Evolutionary conservation across 2,329 filamentous ascomycete species (phyloP).

Genomic region (Phaeosphaeria sp.): DNA sequence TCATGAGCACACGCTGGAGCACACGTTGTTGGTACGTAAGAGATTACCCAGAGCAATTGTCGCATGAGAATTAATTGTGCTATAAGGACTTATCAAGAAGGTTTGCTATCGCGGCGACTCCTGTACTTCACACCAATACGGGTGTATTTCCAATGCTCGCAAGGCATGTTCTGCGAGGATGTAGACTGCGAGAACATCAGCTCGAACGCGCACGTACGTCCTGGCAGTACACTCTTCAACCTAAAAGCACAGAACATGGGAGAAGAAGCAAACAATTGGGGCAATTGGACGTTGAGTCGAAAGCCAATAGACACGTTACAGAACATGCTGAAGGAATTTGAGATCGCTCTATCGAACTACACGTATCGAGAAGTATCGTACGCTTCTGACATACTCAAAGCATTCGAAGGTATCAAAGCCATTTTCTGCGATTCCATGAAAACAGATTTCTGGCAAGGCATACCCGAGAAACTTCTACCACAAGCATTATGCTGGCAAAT

Average conservation of each 20-base stretch:
- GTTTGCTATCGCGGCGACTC: background rate
- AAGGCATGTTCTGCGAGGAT: conserved; percentile 1
- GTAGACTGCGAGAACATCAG: background rate
- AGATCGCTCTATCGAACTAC: conserved; percentile 4
- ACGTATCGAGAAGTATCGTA: conserved; percentile 8
- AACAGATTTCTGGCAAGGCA: conserved; percentile 9
- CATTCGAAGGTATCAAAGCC: conserved; percentile 7
- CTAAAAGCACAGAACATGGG: background rate
- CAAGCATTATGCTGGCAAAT: conserved; percentile 9
- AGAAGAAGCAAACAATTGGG: background rate
- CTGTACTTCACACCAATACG: conserved; percentile 2
- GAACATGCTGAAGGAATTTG: background rate
- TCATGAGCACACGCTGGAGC: conserved; percentile 1
- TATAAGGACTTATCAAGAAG: conserved; percentile 7
- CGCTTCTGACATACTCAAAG: conserved; percentile 8
- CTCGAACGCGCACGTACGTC: background rate
- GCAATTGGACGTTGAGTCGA: conserved; percentile 7
- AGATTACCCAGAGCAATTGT: background rate
- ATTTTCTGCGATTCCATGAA: conserved; percentile 5
- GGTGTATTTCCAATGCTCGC: conserved; percentile 5
- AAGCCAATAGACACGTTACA: background rate
- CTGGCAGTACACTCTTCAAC: conserved; percentile 6
- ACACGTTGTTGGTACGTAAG: conserved; percentile 4
- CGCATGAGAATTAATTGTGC: background rate
- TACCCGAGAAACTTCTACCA: conserved; percentile 9